These are phyloP conservation scores for Kurtzmaniella quercitrusa DNA, from an alignment of 1,139 yeast genomes.

Conservation along the genomic window DNA sequence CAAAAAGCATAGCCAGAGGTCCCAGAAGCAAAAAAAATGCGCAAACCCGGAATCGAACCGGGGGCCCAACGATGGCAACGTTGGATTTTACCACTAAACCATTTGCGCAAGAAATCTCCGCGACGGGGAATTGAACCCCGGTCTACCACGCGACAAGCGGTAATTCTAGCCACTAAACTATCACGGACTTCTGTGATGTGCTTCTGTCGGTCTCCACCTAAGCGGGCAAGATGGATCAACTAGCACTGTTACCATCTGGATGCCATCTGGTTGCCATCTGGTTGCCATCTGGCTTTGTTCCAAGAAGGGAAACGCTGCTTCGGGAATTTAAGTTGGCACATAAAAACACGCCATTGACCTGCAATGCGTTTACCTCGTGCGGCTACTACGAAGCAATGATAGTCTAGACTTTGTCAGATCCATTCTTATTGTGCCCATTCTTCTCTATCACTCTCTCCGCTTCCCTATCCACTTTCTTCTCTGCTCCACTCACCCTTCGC, in stretches of 20 bases:
- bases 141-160: constrained; percentile 60
- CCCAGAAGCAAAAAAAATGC: constrained; percentile 10
- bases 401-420: too few relatives aligned
- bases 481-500: too few relatives aligned
- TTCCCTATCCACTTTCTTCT: too few relatives aligned
- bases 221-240: too few relatives aligned
- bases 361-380: background rate
- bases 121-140: constrained; percentile 72
- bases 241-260: too few relatives aligned
- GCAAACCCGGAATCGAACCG: constrained; percentile 23
- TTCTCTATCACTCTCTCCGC: too few relatives aligned
- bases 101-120: constrained; percentile 38
- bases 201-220: too few relatives aligned
- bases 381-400: too few relatives aligned
- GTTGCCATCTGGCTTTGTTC: background rate
- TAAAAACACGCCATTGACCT: background rate
- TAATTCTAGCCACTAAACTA: constrained; percentile 48
- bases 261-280: too few relatives aligned
- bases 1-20: too few relatives aligned
- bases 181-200: constrained; percentile 24
- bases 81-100: constrained; percentile 23
- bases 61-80: constrained; percentile 24
- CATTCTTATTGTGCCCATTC: too few relatives aligned
- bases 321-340: background rate
- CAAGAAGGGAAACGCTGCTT: background rate